These are phyloP conservation scores for Sphagnurus paluster DNA, from an alignment of 1,284 basidiomycete genomes.

Conservation along the genomic window DNA sequence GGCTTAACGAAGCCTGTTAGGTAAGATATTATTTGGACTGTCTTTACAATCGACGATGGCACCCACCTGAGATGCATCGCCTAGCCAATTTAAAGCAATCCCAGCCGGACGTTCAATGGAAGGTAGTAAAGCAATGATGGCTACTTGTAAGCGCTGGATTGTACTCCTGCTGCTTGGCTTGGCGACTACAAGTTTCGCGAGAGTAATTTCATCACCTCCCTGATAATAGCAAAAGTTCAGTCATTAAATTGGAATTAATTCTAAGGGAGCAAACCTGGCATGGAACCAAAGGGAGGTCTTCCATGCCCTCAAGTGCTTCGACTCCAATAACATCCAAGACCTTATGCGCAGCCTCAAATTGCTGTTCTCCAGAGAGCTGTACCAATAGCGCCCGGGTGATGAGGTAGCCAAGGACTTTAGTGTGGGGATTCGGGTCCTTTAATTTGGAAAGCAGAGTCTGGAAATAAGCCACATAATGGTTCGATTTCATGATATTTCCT, in stretches of 20 bases:
- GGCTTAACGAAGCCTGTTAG: slow-evolving; percentile 21
- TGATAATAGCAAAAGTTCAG: slow-evolving; percentile 18
- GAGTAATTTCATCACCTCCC: slow-evolving; percentile 40
- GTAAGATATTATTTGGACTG: background rate
- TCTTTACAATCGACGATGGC: background rate
- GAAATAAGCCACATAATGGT: slow-evolving; percentile 39
- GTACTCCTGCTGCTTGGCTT: slow-evolving; percentile 65
- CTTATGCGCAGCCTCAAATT: slow-evolving; percentile 52
- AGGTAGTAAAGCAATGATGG: slow-evolving; percentile 50
- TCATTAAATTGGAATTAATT: background rate
- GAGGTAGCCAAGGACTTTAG: slow-evolving; percentile 59
- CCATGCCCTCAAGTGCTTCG: slow-evolving; percentile 41
- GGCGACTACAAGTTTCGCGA: slow-evolving; percentile 48
- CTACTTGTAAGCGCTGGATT: slow-evolving; percentile 53
- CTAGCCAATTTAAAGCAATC: slow-evolving; percentile 50
- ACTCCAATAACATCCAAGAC: slow-evolving; percentile 50
- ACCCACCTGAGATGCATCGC: slow-evolving; percentile 31
- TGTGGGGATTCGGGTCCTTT: slow-evolving; percentile 47
- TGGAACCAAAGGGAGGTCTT: slow-evolving; percentile 44
- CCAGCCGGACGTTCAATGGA: slow-evolving; percentile 46
- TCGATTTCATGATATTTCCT: slow-evolving; percentile 64
- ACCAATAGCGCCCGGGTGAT: slow-evolving; percentile 56
- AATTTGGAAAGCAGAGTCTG: slow-evolving; percentile 50
- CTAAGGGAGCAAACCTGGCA: slow-evolving; percentile 37
- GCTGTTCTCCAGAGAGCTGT: slow-evolving; percentile 54